Evolutionary conservation across 129 eudicot genomes (phyloP).

Genomic region (Glebionis coronaria): DNA sequence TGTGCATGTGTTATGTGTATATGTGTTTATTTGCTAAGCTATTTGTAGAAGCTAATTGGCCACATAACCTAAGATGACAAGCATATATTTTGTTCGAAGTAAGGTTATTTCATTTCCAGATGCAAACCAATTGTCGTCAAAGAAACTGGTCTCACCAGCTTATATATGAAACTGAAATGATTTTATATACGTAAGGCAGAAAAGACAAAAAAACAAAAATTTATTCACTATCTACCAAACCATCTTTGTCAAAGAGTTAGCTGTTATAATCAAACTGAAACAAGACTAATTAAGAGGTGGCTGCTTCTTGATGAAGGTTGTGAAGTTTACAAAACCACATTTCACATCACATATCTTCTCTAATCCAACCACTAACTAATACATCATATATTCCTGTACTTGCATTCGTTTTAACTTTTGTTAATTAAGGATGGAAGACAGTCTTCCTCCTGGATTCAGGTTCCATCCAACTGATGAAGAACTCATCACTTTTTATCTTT

Average conservation of each 20-base stretch:
- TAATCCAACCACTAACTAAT: slow-evolving; percentile 6
- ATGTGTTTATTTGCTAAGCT: too few species aligned
- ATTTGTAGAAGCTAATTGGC: too few species aligned
- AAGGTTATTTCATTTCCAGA: background rate
- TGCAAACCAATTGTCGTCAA: background rate
- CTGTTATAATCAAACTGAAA: slow-evolving; percentile 36
- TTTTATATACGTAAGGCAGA: background rate
- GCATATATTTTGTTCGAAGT: too few species aligned
- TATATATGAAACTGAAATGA: too few species aligned
- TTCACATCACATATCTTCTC: slow-evolving; percentile 18
- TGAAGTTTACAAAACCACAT: slow-evolving; percentile 32
- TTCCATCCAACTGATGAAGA: slow-evolving; percentile 97
- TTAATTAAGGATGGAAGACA: slow-evolving; percentile 51
- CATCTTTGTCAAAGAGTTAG: slow-evolving; percentile 44
- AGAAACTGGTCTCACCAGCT: background rate
- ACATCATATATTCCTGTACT: background rate
- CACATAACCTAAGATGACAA: too few species aligned
- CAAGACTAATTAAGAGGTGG: slow-evolving; percentile 36
- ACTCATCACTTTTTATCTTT: slow-evolving; percentile 76
- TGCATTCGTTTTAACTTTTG: background rate
- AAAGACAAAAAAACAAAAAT: slow-evolving; percentile 13
- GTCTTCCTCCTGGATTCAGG: slow-evolving; percentile 93
- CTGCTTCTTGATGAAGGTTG: slow-evolving; percentile 63
- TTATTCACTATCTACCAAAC: slow-evolving; percentile 36
- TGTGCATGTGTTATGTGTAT: too few species aligned